Evolutionary conservation across 495 filamentous ascomycete genomes (phyloP), one percentile per base, ranked within the genome.

Genomic region (Podospora pseudopauciseta): DNA sequence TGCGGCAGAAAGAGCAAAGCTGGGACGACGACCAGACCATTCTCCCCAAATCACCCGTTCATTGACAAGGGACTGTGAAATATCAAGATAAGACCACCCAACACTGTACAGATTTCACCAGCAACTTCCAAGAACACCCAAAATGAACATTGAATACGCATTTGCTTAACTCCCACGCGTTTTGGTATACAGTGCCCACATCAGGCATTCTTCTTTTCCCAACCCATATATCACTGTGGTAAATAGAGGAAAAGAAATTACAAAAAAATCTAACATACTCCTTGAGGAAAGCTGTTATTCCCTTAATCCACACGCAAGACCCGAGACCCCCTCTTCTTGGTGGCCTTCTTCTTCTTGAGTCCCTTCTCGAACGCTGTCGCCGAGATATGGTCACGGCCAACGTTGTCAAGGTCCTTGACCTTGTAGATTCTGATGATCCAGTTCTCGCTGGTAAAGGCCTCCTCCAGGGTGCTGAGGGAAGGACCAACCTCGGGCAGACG

Each of bases 351-450:
- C 86, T 95, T 96, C 89, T 97, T 97, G 73, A 91, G 88, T 4
- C 96, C 96, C 69, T 89, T 89, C 72, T 97, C 94, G 78, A 98
- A 99, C 44, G 92, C 91, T 53, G 88, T 86, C 2, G 92, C 96
- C 63, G 86, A 87, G 32, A 84, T 87, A 79, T 98, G 95, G 73
- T 96, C 93, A 74, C 96, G 86, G 30, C 93, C 95, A 63, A 99
- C 81, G 75, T 97, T 98, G 80, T 99, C 96, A 49, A 97, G 89
- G 72, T 96, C 93, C 82, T 99, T 99, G 75, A 99, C 96, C 84
- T 99, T 99, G 84, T 96, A 99, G 77, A 99, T 98, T 63, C 96
- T 85, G 77, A 99, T 97, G 77, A 99, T 99, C 96, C 96, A 99
- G 85, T 99, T 99, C 85, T 99, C 96, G 72, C 92, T 96, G 57